Evolutionary conservation across 176 grass and related monocot species (phyloP).

Genomic region (Ensete glaucum): DNA sequence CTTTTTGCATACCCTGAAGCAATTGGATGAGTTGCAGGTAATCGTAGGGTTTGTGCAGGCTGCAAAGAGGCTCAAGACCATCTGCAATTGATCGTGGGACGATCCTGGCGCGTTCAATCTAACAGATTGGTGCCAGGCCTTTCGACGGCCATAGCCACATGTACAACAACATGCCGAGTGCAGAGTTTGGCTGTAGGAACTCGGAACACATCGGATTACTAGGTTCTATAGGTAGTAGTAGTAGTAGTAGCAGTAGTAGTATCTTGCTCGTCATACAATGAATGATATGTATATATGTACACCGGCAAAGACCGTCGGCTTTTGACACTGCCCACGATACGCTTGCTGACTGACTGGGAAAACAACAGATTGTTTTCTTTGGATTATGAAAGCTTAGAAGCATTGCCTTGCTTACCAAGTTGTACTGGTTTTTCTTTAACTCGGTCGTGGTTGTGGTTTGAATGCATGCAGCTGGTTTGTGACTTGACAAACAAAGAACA

Average conservation of each 20-base stretch:
- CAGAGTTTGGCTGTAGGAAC: conserved; percentile 1
- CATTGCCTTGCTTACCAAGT: no score
- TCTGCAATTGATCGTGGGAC: conserved; percentile 26
- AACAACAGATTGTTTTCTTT: no score
- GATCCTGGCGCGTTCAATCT: conserved; percentile 28
- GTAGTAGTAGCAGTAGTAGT: background rate
- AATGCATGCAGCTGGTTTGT: no score
- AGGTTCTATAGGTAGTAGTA: background rate
- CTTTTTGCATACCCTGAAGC: conserved; percentile 28
- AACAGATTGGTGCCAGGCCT: conserved; percentile 10
- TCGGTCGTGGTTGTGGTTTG: no score
- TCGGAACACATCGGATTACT: conserved; percentile 22
- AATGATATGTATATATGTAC: conserved; percentile 34
- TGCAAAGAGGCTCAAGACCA: conserved; percentile 72
- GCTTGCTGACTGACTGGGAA: no score
- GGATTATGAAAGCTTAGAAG: no score
- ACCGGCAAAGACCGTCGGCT: conserved; percentile 17
- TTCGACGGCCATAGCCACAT: conserved; percentile 35
- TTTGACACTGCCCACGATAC: no score
- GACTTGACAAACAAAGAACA: no score
- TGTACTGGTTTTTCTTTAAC: no score
- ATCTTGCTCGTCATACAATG: conserved; percentile 18
- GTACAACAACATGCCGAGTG: conserved; percentile 35
- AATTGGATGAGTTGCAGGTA: conserved; percentile 83
- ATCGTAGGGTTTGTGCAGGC: conserved; percentile 58